A percentile compares a stretch with the other conserved stretches of the same genome.
phyloP scores from a whole-genome alignment of 192 early-diverging fungal species.

The Oehlia diaphana region DNA sequence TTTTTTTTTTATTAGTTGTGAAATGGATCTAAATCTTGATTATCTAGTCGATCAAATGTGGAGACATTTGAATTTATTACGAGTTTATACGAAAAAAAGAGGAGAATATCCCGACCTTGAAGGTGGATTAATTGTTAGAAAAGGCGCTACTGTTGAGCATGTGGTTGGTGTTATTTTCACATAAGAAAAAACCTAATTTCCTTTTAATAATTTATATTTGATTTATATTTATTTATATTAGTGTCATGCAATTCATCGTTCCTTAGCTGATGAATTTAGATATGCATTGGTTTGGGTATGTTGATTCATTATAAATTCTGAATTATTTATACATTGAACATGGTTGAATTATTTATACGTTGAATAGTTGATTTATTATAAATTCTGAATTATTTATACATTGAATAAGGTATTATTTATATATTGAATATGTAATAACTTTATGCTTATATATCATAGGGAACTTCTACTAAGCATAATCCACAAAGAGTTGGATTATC shows the following conservation, averaged over 20 bases:
- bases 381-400: neutral
- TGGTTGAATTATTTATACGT: neutral
- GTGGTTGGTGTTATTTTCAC: conserved; percentile 42
- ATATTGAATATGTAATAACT: neutral
- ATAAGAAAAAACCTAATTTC: too few relatives aligned
- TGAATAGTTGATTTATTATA: neutral
- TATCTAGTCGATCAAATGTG: conserved; percentile 89
- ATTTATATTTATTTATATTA: neutral
- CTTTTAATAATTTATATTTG: too few relatives aligned
- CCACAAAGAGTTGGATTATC: conserved; percentile 91
- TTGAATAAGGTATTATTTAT: neutral
- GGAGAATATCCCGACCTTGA: conserved; percentile 94
- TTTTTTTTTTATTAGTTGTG: conserved; percentile 57
- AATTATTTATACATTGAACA: neutral
- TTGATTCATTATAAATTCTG: neutral
- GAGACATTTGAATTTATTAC: conserved; percentile 83
- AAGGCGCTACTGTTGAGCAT: conserved; percentile 77
- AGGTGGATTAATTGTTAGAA: conserved; percentile 86
- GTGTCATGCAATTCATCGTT: conserved; percentile 88
- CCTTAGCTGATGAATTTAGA: conserved; percentile 84
- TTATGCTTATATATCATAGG: conserved; percentile 30
- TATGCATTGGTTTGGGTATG: conserved; percentile 93
- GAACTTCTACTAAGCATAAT: conserved; percentile 92
- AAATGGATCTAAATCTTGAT: conserved; percentile 89
- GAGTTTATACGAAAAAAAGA: conserved; percentile 96